phyloP scores from a whole-genome alignment of 495 filamentous ascomycete species.

The Penicillium argentinense region DNA sequence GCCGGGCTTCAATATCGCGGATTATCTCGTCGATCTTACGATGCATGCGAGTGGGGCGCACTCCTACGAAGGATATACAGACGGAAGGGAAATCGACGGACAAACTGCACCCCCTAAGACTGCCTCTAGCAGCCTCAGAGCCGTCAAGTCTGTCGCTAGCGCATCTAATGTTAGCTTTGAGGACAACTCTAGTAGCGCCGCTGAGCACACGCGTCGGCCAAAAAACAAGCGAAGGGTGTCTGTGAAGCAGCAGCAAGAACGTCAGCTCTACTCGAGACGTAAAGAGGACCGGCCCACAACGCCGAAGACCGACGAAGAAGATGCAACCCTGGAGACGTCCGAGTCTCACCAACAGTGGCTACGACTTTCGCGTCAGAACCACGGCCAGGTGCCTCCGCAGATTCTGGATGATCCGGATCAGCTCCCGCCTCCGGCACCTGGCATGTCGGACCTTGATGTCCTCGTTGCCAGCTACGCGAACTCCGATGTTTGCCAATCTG shows the following conservation, averaged over 20 bases:
- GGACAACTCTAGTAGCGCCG: constrained; percentile 55
- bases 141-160: constrained; percentile 89
- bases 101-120: constrained; percentile 56
- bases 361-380: constrained; percentile 61
- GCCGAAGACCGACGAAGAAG: constrained; percentile 66
- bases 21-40: constrained; percentile 94
- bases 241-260: constrained; percentile 78
- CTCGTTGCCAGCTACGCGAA: constrained; percentile 71
- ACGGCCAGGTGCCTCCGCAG: constrained; percentile 60
- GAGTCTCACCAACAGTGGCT: constrained; percentile 65
- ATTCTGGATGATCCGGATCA: constrained; percentile 73
- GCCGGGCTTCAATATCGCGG: constrained; percentile 97
- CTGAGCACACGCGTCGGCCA: constrained; percentile 60
- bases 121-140: constrained; percentile 81
- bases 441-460: constrained; percentile 76
- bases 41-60: constrained; percentile 79
- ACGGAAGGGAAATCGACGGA: constrained; percentile 52
- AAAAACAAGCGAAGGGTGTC: constrained; percentile 69
- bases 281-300: constrained; percentile 60
- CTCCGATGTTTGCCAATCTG: constrained; percentile 75
- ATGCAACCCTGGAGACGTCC: constrained; percentile 64
- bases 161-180: constrained; percentile 66
- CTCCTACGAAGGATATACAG: constrained; percentile 44
- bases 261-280: constrained; percentile 85
- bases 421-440: constrained; percentile 64